Percentiles rank a stretch among this genome's conserved stretches.
Conservation (phyloP, 2,329 filamentous ascomycete genomes). For the Delphinella strobiligena region DNA sequence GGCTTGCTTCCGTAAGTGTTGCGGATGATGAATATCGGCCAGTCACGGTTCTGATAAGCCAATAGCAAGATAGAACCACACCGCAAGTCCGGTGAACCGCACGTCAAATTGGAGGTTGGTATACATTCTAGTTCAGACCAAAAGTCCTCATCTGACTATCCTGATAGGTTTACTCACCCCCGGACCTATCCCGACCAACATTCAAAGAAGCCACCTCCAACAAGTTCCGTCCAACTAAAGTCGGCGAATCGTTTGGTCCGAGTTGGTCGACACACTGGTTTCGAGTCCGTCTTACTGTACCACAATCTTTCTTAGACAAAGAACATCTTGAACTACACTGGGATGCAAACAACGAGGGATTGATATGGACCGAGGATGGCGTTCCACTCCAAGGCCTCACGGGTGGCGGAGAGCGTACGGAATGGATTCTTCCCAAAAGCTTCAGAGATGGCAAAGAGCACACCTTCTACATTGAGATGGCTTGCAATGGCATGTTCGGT, state of each 20-base stretch:
- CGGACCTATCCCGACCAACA: conserved; percentile 63
- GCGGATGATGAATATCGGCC: conserved; percentile 1
- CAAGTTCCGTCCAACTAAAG: conserved; percentile 59
- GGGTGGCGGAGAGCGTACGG: conserved; percentile 73
- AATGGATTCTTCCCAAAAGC: conserved; percentile 77
- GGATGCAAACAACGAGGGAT: conserved; percentile 89
- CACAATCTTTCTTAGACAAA: conserved; percentile 58
- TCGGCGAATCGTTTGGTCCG: conserved; percentile 75
- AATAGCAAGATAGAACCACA: conserved; percentile 56
- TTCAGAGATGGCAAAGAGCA: conserved; percentile 82
- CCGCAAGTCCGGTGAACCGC: conserved; percentile 52
- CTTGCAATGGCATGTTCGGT: conserved; percentile 97
- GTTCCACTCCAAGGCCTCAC: conserved; percentile 83
- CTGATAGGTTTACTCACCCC: conserved; percentile 57
- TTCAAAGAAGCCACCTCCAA: conserved; percentile 68
- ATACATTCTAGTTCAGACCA: background rate
- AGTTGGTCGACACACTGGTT: conserved; percentile 99
- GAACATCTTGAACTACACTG: conserved; percentile 89
- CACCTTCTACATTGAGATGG: conserved; percentile 92
- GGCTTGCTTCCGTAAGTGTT: conserved; percentile 43
- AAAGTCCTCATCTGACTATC: background rate
- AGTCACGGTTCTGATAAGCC: conserved; percentile 24
- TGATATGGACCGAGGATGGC: conserved; percentile 88
- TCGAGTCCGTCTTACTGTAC: conserved; percentile 67
- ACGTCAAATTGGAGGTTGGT: conserved; percentile 62